A percentile compares a stretch with the other conserved stretches of the same genome.
Conservation (phyloP, 495 filamentous ascomycete species). For the Darksidea phi region DNA sequence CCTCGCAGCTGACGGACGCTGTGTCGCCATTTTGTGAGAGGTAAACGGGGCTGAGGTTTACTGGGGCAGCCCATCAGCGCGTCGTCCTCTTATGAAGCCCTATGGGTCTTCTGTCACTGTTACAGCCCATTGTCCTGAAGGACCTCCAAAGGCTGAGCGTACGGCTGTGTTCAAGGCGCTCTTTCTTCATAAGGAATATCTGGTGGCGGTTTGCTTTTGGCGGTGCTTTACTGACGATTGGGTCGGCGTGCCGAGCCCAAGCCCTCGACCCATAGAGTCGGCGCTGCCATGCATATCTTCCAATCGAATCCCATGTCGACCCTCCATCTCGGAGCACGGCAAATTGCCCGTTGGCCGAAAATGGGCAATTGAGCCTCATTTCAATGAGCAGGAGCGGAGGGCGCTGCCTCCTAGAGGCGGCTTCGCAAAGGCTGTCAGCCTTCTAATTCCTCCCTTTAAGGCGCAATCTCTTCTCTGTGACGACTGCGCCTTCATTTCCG, state of each 20-base stretch:
- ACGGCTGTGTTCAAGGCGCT: not conserved
- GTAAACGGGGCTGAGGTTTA: conserved; percentile 4
- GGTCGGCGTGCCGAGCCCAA: not conserved
- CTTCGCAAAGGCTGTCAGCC: no score
- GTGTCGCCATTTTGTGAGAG: conserved; percentile 12
- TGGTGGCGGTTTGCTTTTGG: not conserved
- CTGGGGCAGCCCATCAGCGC: not conserved
- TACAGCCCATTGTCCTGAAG: not conserved
- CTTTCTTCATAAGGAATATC: not conserved
- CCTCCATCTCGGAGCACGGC: no score
- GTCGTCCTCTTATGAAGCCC: not conserved
- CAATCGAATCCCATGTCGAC: no score
- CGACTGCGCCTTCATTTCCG: not conserved
- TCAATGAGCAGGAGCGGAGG: no score
- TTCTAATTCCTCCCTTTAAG: not conserved
- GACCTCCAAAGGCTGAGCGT: not conserved
- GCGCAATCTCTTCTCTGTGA: not conserved
- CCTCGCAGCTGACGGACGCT: not conserved
- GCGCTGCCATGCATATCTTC: no score
- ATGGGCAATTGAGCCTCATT: no score
- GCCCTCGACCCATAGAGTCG: no score
- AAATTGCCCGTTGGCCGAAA: no score
- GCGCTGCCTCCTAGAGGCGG: no score
- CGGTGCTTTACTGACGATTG: not conserved
- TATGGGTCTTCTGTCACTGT: not conserved